phyloP scores from a whole-genome alignment of 805 yeast species.

The Candida ficus region DNA sequence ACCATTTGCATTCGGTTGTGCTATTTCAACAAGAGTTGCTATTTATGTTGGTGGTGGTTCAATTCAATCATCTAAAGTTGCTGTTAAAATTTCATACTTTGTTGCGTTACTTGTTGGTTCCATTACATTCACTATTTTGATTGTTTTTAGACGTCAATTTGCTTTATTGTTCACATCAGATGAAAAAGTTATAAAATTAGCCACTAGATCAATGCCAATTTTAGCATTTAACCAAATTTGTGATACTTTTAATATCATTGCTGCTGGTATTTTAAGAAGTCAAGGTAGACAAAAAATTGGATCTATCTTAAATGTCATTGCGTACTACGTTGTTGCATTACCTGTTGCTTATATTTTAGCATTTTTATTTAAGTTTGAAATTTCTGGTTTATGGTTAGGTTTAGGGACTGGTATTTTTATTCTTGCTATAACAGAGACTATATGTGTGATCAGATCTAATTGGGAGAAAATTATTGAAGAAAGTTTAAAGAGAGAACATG shows the following conservation, averaged over 20 bases:
- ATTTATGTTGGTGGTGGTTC: constrained; percentile 60
- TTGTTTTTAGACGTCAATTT: constrained; percentile 41
- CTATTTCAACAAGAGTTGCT: constrained; percentile 68
- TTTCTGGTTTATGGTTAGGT: constrained; percentile 73
- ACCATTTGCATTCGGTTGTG: constrained; percentile 71
- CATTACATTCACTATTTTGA: constrained; percentile 42
- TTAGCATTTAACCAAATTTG: constrained; percentile 61
- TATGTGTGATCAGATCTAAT: constrained; percentile 42
- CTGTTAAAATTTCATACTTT: constrained; percentile 36
- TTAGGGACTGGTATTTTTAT: constrained; percentile 58
- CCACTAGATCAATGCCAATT: constrained; percentile 55
- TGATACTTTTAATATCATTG: constrained; percentile 67
- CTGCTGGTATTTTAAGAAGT: constrained; percentile 70
- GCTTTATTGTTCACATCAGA: constrained; percentile 61
- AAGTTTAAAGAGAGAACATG: constrained; percentile 25
- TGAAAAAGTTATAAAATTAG: constrained; percentile 45
- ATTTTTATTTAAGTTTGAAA: constrained; percentile 38
- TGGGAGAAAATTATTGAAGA: constrained; percentile 45
- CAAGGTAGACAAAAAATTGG: constrained; percentile 75
- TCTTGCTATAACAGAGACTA: constrained; percentile 45
- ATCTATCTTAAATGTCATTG: constrained; percentile 60
- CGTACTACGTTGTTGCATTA: constrained; percentile 65
- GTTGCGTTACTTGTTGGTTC: constrained; percentile 48
- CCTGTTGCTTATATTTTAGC: constrained; percentile 64
- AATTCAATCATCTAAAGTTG: constrained; percentile 38